phyloP scores from a whole-genome alignment of 768 basidiomycete species.

The Porphyrellus cyaneotinctus region DNA sequence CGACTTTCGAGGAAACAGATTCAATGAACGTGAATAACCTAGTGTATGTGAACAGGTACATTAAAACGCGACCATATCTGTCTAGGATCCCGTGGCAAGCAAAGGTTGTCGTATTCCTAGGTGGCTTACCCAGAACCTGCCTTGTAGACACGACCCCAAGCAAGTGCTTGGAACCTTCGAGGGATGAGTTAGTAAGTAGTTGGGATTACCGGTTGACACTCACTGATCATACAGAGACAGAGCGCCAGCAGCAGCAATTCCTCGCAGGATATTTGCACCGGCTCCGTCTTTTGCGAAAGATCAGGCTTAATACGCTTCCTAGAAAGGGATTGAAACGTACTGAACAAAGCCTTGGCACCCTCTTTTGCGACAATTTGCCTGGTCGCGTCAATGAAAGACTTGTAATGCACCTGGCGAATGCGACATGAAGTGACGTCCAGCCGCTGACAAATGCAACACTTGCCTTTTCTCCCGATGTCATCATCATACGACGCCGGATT shows the following conservation, averaged over 20 bases:
- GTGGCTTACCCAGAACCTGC: constrained; percentile 33
- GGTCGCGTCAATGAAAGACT: constrained; percentile 37
- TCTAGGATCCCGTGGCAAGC: too few relatives aligned
- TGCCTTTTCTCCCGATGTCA: constrained; percentile 39
- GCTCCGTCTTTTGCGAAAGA: constrained; percentile 46
- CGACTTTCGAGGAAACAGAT: too few relatives aligned
- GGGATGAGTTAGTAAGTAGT: not conserved
- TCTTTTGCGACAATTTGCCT: constrained; percentile 40
- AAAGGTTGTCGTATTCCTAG: too few relatives aligned
- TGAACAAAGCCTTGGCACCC: constrained; percentile 36
- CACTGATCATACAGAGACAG: constrained; percentile 61
- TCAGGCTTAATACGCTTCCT: not conserved
- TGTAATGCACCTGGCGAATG: constrained; percentile 33
- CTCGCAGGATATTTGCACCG: constrained; percentile 54
- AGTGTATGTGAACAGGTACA: too few relatives aligned
- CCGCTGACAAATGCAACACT: not conserved
- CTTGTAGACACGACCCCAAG: constrained; percentile 56
- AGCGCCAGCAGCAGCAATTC: constrained; percentile 48
- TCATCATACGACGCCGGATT: constrained; percentile 46
- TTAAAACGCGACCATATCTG: too few relatives aligned
- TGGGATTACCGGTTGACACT: not conserved
- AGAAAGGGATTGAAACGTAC: constrained; percentile 18
- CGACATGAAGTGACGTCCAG: not conserved
- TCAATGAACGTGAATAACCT: too few relatives aligned
- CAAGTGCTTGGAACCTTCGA: constrained; percentile 44